Evolutionary conservation across 768 basidiomycete genomes (phyloP).

Genomic region (Chlorophyllum brunneum): DNA sequence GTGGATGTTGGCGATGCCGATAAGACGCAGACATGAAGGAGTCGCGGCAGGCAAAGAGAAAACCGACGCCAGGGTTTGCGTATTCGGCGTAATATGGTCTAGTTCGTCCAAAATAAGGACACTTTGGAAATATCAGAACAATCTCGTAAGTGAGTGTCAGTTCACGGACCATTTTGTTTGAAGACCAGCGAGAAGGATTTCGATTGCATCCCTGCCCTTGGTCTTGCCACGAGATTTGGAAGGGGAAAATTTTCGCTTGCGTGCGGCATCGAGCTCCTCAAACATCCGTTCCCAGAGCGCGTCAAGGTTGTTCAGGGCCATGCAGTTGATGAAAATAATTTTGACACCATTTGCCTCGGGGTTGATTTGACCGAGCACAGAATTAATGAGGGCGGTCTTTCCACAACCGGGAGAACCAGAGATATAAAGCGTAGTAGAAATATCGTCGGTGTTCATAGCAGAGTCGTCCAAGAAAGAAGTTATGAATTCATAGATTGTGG

Average conservation of each 20-base stretch:
- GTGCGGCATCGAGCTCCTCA: constrained; percentile 44
- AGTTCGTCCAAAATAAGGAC: constrained; percentile 84
- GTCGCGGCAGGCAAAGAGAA: constrained; percentile 64
- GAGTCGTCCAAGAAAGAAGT: constrained; percentile 42
- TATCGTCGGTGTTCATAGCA: constrained; percentile 19
- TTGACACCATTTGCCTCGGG: constrained; percentile 35
- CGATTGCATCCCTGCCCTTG: constrained; percentile 47
- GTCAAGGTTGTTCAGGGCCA: constrained; percentile 67
- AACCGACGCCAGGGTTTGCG: constrained; percentile 54
- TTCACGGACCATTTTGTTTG: constrained; percentile 49
- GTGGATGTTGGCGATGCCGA: constrained; percentile 89
- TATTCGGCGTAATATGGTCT: constrained; percentile 69
- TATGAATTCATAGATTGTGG: constrained; percentile 56
- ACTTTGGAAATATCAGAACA: constrained; percentile 32
- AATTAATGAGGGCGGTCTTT: constrained; percentile 81
- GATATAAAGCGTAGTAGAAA: constrained; percentile 66
- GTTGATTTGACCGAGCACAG: constrained; percentile 46
- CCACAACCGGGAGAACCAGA: constrained; percentile 93
- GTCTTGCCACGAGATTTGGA: constrained; percentile 30
- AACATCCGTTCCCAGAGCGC: constrained; percentile 66
- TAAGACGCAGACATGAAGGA: constrained; percentile 54
- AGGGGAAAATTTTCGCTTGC: constrained; percentile 31
- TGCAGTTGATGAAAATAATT: constrained; percentile 70
- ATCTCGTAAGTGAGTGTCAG: constrained; percentile 1
- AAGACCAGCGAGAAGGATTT: constrained; percentile 38